Evolutionary conservation across 257 asterid species (phyloP), one percentile per base, ranked within the genome.

Genomic region (Vinca minor): DNA sequence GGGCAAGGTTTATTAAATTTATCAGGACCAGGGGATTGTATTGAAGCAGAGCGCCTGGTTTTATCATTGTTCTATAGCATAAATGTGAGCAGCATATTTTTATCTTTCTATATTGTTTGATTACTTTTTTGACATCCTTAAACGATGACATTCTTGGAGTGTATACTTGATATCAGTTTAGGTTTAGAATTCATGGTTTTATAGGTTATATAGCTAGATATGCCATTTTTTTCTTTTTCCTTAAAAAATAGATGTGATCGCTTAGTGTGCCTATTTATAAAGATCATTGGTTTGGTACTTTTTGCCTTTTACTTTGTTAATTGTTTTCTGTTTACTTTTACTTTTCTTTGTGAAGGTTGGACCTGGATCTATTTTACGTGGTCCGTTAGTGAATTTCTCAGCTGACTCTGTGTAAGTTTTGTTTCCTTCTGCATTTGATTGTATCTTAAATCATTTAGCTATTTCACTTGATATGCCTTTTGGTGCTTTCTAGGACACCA

Each of bases 1-100:
- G 99, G 99, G 59, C 99, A 94, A 79, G 99, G 99, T 67, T 79
- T 74, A 45, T 66, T 94, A 67, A 94, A 90, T 79, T 80, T 94
- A 68, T 81, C 97, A 44, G 99, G 99, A 68, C 89, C 95, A 44
- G 99, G 99, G 67, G 99, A 90, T 68, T 76, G 85, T 66, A 84
- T 94, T 57, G 97, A 94, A 84, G 99, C 99, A 67, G 94, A 94
- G 66, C 91, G 86, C 57, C 81, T 93, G 49, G 96, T 93, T 41
- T 81, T 93, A 60, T 87, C 99, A 14, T 78, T 93, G 78, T 93
- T 93, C 71, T 93, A 93, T 66, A 80, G 95, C 76, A 75, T 93
- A 79, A 79, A 93, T 78, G 99, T 93, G 72, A 89, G 96, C 69
- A 62, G 44, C 21, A 26, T 26, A 1, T 59, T 21, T 5, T 39